These are phyloP conservation scores for Puccinia horiana DNA, from an alignment of 1,284 basidiomycete species.

Conservation along the genomic window DNA sequence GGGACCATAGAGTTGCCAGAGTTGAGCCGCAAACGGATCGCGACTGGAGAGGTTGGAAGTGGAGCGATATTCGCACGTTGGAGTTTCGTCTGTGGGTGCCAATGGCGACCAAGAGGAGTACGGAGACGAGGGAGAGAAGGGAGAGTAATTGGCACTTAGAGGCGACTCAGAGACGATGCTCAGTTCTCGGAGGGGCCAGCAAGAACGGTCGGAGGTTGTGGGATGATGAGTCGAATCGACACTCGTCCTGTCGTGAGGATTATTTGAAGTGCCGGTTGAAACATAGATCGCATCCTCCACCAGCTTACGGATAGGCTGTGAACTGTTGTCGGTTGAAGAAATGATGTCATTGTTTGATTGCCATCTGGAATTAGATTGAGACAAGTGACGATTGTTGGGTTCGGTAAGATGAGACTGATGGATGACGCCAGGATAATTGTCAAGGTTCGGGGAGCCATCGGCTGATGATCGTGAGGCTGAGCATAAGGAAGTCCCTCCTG, in stretches of 20 bases:
- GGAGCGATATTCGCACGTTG: neutral
- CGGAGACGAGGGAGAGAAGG: conserved; percentile 31
- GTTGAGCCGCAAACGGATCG: conserved; percentile 8
- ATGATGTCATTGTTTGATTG: neutral
- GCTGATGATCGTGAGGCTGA: neutral
- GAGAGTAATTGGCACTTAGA: neutral
- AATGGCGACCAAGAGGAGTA: conserved; percentile 33
- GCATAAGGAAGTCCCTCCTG: neutral
- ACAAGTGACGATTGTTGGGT: neutral
- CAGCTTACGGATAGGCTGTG: neutral
- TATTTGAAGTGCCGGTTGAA: neutral
- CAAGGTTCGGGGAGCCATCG: neutral
- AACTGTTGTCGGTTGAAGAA: neutral
- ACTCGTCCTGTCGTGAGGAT: neutral
- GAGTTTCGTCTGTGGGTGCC: neutral
- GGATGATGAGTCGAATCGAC: neutral
- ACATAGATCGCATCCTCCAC: conserved; percentile 25
- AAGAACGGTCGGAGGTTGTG: neutral
- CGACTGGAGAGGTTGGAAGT: neutral
- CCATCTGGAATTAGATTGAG: neutral
- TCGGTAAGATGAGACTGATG: neutral
- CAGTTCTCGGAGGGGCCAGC: neutral
- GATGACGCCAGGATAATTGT: neutral
- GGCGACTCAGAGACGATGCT: neutral
- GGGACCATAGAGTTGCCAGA: conserved; percentile 29